Evolutionary conservation across 1,284 basidiomycete genomes (phyloP), one percentile per base, ranked within the genome.

Genomic region (Caloboletus firmus): DNA sequence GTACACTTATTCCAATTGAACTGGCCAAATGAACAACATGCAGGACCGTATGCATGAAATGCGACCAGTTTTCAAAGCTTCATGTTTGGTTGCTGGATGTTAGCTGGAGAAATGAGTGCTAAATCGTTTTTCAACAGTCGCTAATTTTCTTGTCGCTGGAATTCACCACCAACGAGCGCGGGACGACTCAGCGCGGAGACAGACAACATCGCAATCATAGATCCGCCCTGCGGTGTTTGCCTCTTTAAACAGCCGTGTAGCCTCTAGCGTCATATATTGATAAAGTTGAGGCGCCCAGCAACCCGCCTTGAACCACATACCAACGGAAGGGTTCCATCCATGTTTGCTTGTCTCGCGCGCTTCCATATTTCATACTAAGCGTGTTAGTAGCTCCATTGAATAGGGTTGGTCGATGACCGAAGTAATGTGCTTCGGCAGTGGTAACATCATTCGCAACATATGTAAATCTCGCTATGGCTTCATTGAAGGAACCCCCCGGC

Each of bases 161-260:
- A 74, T 53, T 80, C 88, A 11, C 89, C 89, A 8, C 89, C 89
- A 40, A 91, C 88, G 20, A 91, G 77, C n/a, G n/a, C n/a, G n/a
- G n/a, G n/a, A n/a, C n/a, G n/a, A n/a, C n/a, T n/a, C n/a, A n/a
- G n/a, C 0, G 88, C 89, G 17, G 86, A 90, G 52, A 92, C 91
- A 8, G 83, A 87, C 11, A 26, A 15, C 26, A 40, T 46, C 8
- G 83, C 87, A 35, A 92, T 82, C 63, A 92, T 90, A 5, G 82
- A 80, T 5, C 90, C 90, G 5, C 89, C 87, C 67, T 83, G 83
- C 1, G 86, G 85, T 1, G 69, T 72, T 62, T 92, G 89, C 18
- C 66, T 70, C 56, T 84, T 82, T 90, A 26, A n/a, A 85, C 84
- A 5, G 87, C 88, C 85, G 54, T n/a, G 50, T 9, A 49, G 18